Base-by-base conservation (phyloP, 176 grass and related monocot species). In the Tuctoria greenei region DNA sequence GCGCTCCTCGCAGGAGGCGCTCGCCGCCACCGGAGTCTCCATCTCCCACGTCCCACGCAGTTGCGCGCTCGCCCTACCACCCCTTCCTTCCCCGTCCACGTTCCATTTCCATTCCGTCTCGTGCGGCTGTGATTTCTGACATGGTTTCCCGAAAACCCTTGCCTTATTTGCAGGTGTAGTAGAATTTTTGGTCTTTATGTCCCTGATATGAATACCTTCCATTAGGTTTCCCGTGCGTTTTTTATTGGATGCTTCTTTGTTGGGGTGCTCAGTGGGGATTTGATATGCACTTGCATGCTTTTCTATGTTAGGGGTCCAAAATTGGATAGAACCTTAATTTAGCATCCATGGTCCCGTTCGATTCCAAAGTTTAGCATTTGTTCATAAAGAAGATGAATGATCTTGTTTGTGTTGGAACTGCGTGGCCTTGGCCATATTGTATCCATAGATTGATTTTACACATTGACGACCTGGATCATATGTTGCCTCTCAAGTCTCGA, bases 1-100 rank as follows among this genome's bases (percentile, higher is more conserved):
- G 2, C 88, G 95, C 10, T 4, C 17, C 11, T 34, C 87, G 20
- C 95, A 92, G 86, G 91, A 95, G 76, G 87, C 77, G 24, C 89
- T 98, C 64, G 42, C 82, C 54, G 84, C 84, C 75, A 92, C 95
- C 7, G 95, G 95, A 31, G 40, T 98, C 67, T 73, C 76, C 87
- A 90, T 98, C 75, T 92, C 78, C 31, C 95, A 98, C 79, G 82
- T 94, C 40, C 89, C 95, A 5, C 35, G 40, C 61, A 86, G 91
- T 94, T 88, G 54, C 76, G 91, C 93, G 5, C 64, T 77, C 31
- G 27, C 56, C 58, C 28, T 50, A 51, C 16, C 49, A 51, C 5
- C 51, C 62, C 36, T 5, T 2, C 40, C 44, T 16, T 1, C 73
- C 63, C 23, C 28, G 13, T 37, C 21, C 15, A 23, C 27, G 10